Evolutionary conservation across 2,329 filamentous ascomycete genomes (phyloP).

Genomic region (Rhexocercosporidium sp.): DNA sequence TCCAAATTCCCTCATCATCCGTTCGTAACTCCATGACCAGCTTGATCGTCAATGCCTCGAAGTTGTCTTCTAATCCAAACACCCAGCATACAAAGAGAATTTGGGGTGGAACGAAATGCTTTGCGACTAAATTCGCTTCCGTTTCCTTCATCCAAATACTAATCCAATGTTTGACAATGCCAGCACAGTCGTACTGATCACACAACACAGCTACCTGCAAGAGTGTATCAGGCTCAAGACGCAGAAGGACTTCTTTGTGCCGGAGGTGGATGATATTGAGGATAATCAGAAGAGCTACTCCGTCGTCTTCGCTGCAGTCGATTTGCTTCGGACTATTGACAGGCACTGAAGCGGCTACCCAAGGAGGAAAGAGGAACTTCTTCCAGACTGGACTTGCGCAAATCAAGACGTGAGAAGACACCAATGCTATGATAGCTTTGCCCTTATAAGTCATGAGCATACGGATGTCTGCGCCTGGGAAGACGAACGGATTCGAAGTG

Average conservation of each 20-base stretch:
- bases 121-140: too few species aligned
- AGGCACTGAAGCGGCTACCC: too few species aligned
- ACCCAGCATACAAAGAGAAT: too few species aligned
- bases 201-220: not conserved
- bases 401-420: not conserved
- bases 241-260: not conserved
- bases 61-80: too few species aligned
- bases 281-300: not conserved
- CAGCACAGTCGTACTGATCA: not conserved
- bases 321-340: not conserved
- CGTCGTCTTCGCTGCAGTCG: slow-evolving; percentile 4
- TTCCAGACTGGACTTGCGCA: not conserved
- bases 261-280: slow-evolving; percentile 2
- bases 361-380: not conserved
- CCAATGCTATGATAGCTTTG: not conserved
- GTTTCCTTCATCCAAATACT: too few species aligned
- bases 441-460: not conserved
- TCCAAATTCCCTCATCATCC: too few species aligned
- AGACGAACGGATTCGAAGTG: not conserved
- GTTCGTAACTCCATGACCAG: too few species aligned
- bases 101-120: too few species aligned
- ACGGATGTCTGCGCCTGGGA: not conserved
- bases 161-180: too few species aligned
- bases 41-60: too few species aligned
- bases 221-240: not conserved